Percentiles rank a stretch among this genome's conserved stretches.
Conservation (phyloP, 441 rosid genomes). For the Heliophila coronopifolia region DNA sequence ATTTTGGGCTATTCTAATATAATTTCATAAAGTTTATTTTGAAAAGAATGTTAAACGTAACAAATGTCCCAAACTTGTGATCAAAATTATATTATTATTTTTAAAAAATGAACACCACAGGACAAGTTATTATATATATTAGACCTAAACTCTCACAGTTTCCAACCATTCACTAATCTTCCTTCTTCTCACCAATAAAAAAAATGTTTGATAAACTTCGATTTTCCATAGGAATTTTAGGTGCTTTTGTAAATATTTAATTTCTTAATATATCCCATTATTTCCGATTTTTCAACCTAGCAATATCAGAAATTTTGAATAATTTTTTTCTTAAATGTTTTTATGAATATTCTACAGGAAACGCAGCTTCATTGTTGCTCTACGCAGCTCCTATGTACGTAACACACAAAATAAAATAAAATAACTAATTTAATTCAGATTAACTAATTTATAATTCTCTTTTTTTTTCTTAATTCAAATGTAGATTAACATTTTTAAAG, state of each 20-base stretch:
- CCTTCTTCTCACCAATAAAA: no score
- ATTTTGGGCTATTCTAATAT: neutral
- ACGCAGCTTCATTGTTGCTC: conserved; percentile 66
- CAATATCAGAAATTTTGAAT: no score
- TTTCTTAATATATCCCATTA: neutral
- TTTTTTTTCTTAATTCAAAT: neutral
- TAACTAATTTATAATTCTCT: neutral
- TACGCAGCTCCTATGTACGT: conserved; percentile 64
- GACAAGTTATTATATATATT: conserved; percentile 12
- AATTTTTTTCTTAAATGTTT: no score
- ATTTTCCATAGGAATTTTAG: conserved; percentile 10
- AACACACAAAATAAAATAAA: neutral
- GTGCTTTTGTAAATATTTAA: neutral
- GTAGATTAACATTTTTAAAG: conserved; percentile 64
- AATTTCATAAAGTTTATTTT: neutral
- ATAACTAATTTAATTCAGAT: neutral
- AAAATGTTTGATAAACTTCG: no score
- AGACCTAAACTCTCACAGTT: conserved; percentile 14
- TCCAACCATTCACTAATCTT: neutral
- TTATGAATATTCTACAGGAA: conserved; percentile 40
- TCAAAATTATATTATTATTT: neutral
- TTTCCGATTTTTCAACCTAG: no score
- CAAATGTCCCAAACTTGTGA: conserved; percentile 21
- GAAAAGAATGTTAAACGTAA: neutral
- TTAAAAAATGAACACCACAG: neutral